Evolutionary conservation across 306 rosid species (phyloP).

Genomic region (Carpinus fangiana): DNA sequence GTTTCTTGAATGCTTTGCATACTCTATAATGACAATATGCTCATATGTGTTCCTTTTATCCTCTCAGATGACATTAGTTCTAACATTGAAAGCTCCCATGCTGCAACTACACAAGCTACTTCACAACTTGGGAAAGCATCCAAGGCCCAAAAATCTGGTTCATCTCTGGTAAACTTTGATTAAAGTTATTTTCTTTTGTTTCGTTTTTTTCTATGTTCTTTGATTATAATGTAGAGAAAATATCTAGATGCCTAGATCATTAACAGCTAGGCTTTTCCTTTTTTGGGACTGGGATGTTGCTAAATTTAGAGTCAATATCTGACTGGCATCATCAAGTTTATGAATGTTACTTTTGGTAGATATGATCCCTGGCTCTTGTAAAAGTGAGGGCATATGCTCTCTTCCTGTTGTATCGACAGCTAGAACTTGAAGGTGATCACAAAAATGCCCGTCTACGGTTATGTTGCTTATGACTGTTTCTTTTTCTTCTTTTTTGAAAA

Average conservation of each 20-base stretch:
- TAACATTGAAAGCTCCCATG: slow-evolving; percentile 75
- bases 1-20: not conserved
- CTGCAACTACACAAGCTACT: slow-evolving; percentile 68
- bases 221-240: not conserved
- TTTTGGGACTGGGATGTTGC: not conserved
- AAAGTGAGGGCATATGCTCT: not conserved
- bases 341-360: not conserved
- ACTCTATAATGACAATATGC: not conserved
- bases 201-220: not conserved
- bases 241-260: not conserved
- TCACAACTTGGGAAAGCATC: slow-evolving; percentile 81
- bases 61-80: slow-evolving; percentile 77
- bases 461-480: not conserved
- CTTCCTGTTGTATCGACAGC: not conserved
- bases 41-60: slow-evolving; percentile 1
- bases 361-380: not conserved
- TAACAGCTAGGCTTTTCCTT: not conserved
- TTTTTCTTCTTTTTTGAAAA: not conserved
- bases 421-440: not conserved
- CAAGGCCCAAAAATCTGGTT: slow-evolving; percentile 81
- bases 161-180: slow-evolving; percentile 70
- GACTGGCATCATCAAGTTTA: not conserved
- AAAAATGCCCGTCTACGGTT: not conserved
- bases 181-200: not conserved
- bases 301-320: not conserved